Evolutionary conservation across 129 eudicot genomes (phyloP).

Genomic region (Heracleum sosnowskyi): DNA sequence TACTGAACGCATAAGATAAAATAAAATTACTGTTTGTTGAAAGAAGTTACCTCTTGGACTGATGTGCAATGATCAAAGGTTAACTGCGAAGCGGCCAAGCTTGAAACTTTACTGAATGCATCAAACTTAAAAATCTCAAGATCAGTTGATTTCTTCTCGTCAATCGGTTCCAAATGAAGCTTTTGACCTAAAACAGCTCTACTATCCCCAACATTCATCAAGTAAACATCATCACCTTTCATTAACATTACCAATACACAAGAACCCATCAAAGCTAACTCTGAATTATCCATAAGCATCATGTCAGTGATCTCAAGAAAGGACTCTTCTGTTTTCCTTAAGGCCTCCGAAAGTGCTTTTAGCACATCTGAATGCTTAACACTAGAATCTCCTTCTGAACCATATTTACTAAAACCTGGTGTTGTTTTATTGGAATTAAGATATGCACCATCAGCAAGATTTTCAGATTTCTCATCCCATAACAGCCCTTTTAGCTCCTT

Average conservation of each 20-base stretch:
- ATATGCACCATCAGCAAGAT: not conserved
- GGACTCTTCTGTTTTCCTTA: constrained; percentile 61
- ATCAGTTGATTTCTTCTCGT: constrained; percentile 22
- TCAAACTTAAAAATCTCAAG: constrained; percentile 38
- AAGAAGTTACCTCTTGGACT: constrained; percentile 47
- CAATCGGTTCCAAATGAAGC: constrained; percentile 25
- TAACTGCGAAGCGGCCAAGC: constrained; percentile 53
- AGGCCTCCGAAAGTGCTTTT: constrained; percentile 58
- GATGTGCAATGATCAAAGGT: constrained; percentile 73
- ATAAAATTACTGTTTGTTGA: not conserved
- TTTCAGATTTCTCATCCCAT: constrained; percentile 44
- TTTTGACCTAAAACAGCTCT: constrained; percentile 72
- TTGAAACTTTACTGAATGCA: constrained; percentile 22
- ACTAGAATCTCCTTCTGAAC: not conserved
- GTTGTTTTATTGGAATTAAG: not conserved
- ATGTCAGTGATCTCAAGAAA: constrained; percentile 74
- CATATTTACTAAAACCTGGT: not conserved
- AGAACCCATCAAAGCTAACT: constrained; percentile 87
- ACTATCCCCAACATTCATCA: constrained; percentile 96
- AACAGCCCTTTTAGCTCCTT: constrained; percentile 67
- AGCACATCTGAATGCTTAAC: constrained; percentile 56
- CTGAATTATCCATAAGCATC: constrained; percentile 80
- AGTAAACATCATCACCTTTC: constrained; percentile 84
- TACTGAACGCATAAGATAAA: not conserved
- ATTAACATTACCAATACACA: constrained; percentile 87